Evolutionary conservation across 1,284 basidiomycete species (phyloP).

Genomic region (Trametes polyzona): DNA sequence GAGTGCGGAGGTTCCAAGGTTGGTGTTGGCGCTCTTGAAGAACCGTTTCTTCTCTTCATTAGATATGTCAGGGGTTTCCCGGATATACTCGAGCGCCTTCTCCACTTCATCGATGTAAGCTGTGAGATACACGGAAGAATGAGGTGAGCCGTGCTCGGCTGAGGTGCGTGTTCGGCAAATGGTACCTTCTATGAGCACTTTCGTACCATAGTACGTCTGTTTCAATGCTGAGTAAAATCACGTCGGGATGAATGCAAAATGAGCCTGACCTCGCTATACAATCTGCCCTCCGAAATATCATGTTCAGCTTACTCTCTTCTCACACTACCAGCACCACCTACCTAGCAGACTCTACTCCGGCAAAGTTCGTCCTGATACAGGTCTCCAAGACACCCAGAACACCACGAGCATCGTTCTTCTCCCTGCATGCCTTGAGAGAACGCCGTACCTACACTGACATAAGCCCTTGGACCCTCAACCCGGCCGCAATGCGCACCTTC

Average conservation of each 20-base stretch:
- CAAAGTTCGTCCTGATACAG: conserved; percentile 93
- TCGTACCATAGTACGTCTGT: conserved; percentile 89
- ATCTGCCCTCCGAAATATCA: conserved; percentile 42
- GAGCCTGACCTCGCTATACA: conserved; percentile 83
- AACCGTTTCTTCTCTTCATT: conserved; percentile 91
- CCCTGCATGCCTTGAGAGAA: conserved; percentile 64
- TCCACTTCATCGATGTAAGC: conserved; percentile 85
- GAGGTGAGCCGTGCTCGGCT: too few relatives aligned
- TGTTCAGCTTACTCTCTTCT: conserved; percentile 4
- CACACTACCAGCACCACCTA: conserved; percentile 28
- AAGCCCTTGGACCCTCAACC: neutral
- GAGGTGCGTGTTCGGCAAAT: conserved; percentile 2
- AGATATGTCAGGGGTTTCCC: conserved; percentile 73
- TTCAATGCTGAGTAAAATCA: neutral
- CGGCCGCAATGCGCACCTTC: conserved; percentile 51
- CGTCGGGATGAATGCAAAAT: neutral
- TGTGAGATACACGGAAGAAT: conserved; percentile 32
- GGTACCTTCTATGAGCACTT: conserved; percentile 82
- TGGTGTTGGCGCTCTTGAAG: conserved; percentile 88
- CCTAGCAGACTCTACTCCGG: conserved; percentile 89
- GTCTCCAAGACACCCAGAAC: conserved; percentile 91
- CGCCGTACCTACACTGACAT: conserved; percentile 55
- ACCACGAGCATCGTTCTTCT: conserved; percentile 81
- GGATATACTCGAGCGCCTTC: conserved; percentile 73
- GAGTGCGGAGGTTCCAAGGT: conserved; percentile 88